Evolutionary conservation across 176 grass and related monocot genomes (phyloP).

Genomic region (Lolium multiflorum): DNA sequence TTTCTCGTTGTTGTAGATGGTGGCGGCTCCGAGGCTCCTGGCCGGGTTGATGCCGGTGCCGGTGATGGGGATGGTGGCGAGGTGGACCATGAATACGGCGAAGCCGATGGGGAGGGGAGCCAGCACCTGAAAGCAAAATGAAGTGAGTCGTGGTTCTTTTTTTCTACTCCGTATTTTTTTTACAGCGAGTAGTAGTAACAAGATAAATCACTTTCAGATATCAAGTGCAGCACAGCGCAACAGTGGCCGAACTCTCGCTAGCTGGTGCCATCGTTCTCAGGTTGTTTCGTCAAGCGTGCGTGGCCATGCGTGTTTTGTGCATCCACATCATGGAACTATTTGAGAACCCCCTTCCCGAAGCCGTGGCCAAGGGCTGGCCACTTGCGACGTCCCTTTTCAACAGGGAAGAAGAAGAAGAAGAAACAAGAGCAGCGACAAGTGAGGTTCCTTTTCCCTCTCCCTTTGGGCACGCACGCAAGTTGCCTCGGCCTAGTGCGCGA

Average conservation of each 20-base stretch:
- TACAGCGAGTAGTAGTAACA: too few relatives aligned
- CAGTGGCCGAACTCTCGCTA: neutral
- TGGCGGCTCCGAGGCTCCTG: constrained; percentile 74
- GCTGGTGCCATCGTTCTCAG: neutral
- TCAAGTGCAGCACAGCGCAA: neutral
- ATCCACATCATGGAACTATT: constrained; percentile 2
- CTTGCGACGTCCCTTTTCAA: constrained; percentile 19
- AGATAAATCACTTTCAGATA: neutral
- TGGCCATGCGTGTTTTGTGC: neutral
- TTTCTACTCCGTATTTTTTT: too few relatives aligned
- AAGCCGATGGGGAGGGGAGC: constrained; percentile 89
- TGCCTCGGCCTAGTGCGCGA: neutral
- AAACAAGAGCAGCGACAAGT: neutral
- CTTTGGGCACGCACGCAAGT: neutral
- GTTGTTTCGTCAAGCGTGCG: neutral
- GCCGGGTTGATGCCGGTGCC: constrained; percentile 95
- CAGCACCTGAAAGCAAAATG: constrained; percentile 50
- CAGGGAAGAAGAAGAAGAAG: neutral
- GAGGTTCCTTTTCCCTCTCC: constrained; percentile 1
- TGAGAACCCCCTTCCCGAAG: neutral
- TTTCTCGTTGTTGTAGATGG: constrained; percentile 71
- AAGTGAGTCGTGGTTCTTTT: neutral
- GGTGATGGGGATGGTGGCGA: constrained; percentile 91
- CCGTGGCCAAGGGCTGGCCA: constrained; percentile 13
- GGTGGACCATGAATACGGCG: constrained; percentile 92